Evolutionary conservation across 495 filamentous ascomycete genomes (phyloP), one percentile per base, ranked within the genome.

Genomic region (Penicillium bovifimosum): DNA sequence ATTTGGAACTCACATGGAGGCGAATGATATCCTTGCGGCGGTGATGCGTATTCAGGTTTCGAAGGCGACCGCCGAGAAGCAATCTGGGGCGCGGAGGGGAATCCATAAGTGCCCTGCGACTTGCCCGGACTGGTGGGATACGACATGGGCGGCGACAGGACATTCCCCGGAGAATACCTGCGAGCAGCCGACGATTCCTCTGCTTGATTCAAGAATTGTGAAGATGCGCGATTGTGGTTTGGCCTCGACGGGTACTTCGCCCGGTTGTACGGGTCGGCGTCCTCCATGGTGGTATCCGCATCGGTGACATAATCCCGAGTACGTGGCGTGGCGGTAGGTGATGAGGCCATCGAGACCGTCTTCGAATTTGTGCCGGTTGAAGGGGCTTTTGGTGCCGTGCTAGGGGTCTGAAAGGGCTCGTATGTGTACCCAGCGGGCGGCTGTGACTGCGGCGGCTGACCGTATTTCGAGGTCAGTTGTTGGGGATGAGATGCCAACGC

Each of bases 131-230:
- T 81, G 26, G 74, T 56, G 52, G 75, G 70, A 61, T 79, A 82
- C 47, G 83, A 76, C 50, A 80, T 72, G 13, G 82, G 73, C 31
- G 85, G 80, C 40, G 83, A 81, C 29, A 92, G 71, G 6, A 83
- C 81, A 61, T 95, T 91, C 90, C 95, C 95, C 44, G 92, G 93
- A 10, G 91, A 96, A 69, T 98, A 96, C 62, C 92, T 81, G 63
- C 92, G 87, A 41, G 91, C 89, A 39, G 91, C 87, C 32, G 87
- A 78, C 20, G 88, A 89, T 51, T 88, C 87, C 55, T 92, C 88
- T 50, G 63, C 48, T 52, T 83, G 82, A 17, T 80, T 70, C 16
- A 90, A 76, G 52, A 81, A 84, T 59, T 85, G 82, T 44, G 80
- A 78, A 14, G 82, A 85, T 6, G 79, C 69, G 29, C 81, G 73